Base-by-base conservation (phyloP, 2,329 filamentous ascomycete species). In the Lasiodiplodia theobromae region DNA sequence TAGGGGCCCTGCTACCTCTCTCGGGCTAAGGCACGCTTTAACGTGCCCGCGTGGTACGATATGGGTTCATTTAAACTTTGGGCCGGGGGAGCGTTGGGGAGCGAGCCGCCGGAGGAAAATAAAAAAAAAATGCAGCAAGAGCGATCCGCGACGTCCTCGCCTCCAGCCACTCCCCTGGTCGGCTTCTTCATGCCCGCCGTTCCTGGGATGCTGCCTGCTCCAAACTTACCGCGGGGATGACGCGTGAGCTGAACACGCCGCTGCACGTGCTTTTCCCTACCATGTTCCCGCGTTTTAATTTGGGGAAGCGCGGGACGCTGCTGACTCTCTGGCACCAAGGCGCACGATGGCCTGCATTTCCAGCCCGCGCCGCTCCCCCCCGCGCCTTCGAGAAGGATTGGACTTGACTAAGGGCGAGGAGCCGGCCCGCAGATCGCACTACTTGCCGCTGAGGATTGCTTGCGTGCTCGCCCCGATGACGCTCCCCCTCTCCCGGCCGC, bases 41-140 rank as follows among this genome's bases (percentile, higher is more conserved):
- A 37, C 40, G 28, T 40, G 6, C 23, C 57, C 44, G 16, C 38
- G 58, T 63, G 58, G 58, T 63, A 64, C 47, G 60, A 52, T 52
- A 52, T 64, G 60, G 60, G 28, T 64, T 25, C 60, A 64, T 64
- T 64, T 64, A 64, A 64, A 64, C 60, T 64, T 64, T 64, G 31
- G 11, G 58, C 58, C 31, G 31, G 31, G 31, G 31, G 31, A 40
- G 49, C 58, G 58, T 62, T 62, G 58, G 58, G 28, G 28, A 28
- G 44, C 57, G 57, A 60, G 57, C 57, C 57, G 57, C 57, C 57
- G 37, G 57, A 25, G 21, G 23, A 16, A 47, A 28, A 28, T 34
- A 5, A 34, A 40, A 16, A 6, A 18, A 25, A 14, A 21, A 56
- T 28, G 28, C 4, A 28, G 28, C 28, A 28, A 28, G 28, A 28